A percentile compares a stretch with the other conserved stretches of the same genome.
Evolutionary conservation across 2,329 filamentous ascomycete species (phyloP).

Genomic region (Colletotrichum falcatum): DNA sequence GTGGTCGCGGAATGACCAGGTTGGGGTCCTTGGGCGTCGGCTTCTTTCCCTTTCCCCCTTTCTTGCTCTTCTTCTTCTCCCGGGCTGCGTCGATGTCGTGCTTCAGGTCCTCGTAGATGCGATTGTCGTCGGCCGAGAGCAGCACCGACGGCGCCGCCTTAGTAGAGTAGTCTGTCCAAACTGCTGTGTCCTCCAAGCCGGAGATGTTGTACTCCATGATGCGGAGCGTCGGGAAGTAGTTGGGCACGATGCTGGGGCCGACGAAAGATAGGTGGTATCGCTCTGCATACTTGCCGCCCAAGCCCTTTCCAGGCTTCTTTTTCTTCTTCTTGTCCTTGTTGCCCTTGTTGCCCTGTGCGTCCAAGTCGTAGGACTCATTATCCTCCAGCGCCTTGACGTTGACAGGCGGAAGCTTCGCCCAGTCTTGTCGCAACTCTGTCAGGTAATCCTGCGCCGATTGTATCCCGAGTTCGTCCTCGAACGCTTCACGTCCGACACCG

Average conservation of each 20-base stretch:
- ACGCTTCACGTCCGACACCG: slow-evolving; percentile 49
- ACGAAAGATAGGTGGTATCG: slow-evolving; percentile 86
- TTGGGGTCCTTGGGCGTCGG: slow-evolving; percentile 64
- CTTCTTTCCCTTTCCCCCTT: slow-evolving; percentile 55
- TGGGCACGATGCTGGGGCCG: slow-evolving; percentile 89
- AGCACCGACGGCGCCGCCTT: neutral
- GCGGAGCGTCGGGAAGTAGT: slow-evolving; percentile 90
- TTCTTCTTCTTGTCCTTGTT: slow-evolving; percentile 58
- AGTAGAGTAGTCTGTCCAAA: slow-evolving; percentile 56
- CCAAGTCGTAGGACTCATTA: slow-evolving; percentile 41
- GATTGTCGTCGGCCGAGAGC: slow-evolving; percentile 39
- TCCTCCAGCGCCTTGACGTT: slow-evolving; percentile 41
- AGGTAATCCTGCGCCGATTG: slow-evolving; percentile 84
- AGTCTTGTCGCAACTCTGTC: slow-evolving; percentile 79
- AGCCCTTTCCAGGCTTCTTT: slow-evolving; percentile 65
- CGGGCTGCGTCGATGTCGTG: slow-evolving; percentile 48
- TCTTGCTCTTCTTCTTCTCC: slow-evolving; percentile 55
- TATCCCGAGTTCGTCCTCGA: slow-evolving; percentile 68
- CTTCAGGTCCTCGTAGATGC: slow-evolving; percentile 46
- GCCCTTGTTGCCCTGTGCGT: slow-evolving; percentile 50
- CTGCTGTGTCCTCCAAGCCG: slow-evolving; percentile 71
- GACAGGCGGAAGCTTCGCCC: slow-evolving; percentile 78
- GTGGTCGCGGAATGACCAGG: slow-evolving; percentile 76
- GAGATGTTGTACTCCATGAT: slow-evolving; percentile 95
- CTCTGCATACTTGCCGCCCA: slow-evolving; percentile 86